These are phyloP conservation scores for Phragmites australis DNA, from an alignment of 176 grass and related monocot genomes.

Conservation along the genomic window DNA sequence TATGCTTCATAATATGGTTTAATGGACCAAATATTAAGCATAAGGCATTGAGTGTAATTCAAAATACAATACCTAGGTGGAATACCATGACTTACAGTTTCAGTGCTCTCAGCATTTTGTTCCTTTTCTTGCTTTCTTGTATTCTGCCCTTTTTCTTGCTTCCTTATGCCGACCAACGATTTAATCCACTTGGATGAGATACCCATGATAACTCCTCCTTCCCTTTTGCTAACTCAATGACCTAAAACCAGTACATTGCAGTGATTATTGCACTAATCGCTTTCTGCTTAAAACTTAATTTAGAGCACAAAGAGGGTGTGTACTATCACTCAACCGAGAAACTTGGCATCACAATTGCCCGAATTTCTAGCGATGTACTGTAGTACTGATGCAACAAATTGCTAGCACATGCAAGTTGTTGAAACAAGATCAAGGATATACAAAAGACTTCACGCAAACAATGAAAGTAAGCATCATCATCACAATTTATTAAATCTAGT, in stretches of 20 bases:
- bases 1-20: constrained; percentile 10
- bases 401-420: constrained; percentile 14
- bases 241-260: constrained; percentile 8
- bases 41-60: not conserved
- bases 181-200: constrained; percentile 93
- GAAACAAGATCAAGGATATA: constrained; percentile 1
- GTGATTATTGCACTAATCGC: not conserved
- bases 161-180: constrained; percentile 77
- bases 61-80: not conserved
- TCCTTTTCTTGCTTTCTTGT: constrained; percentile 60
- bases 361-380: constrained; percentile 24
- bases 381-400: not conserved
- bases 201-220: constrained; percentile 50
- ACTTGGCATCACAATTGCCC: not conserved
- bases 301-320: not conserved
- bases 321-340: constrained; percentile 6
- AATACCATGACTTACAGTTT: constrained; percentile 58
- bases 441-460: not conserved
- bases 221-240: constrained; percentile 26
- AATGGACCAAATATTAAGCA: not conserved
- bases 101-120: constrained; percentile 51
- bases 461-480: constrained; percentile 3
- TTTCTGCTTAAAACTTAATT: constrained; percentile 25
- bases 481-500: constrained; percentile 11
- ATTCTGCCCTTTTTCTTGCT: constrained; percentile 60